Evolutionary conservation across 805 yeast genomes (phyloP), one percentile per base, ranked within the genome.

Genomic region (Saturnispora silvae): DNA sequence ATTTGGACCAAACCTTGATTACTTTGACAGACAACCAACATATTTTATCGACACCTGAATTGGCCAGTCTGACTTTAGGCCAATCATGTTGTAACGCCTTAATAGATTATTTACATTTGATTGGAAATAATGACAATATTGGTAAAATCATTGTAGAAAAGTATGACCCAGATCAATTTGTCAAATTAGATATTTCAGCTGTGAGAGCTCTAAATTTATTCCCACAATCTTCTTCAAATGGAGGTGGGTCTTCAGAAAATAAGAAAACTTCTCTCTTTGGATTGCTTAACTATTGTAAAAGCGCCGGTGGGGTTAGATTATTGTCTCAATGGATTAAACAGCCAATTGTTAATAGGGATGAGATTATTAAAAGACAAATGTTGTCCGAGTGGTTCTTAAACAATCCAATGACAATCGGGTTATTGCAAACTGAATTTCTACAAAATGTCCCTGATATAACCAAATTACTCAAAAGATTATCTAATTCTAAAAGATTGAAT

Each of bases 261-360:
- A 55, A 54, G 33, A 54, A 53, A 17, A 50, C 62, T 3, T 81
- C 94, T 8, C 60, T 92, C 29, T 87, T 73, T 53, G 96, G 94
- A 19, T 65, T 92, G 31, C 63, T 92, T 49, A 89, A 92, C 63
- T 75, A 78, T 47, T 89, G 97, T 64, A 85, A 82, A 49, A 80
- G 94, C 4, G 68, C 75, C 2, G 85, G 92, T n/a, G 99, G 99
- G 6, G 65, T 89, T 1, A 69, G 97, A 45, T 60, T 87, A 35
- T 67, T 92, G 19, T 77, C 92, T 13, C 95, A 85, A 52, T 92
- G 98, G 98, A 67, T 92, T 43, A 92, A 89, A 52, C 98, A 92
- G 58, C 99, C 99, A 1, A 66, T 92, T 34, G 77, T 94, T 37
- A 75, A 75, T 45, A 52, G 68, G 9, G 51, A 48, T 0, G 74